Conservation (phyloP, 2,329 filamentous ascomycete species). For the Aureobasidium sp. region DNA sequence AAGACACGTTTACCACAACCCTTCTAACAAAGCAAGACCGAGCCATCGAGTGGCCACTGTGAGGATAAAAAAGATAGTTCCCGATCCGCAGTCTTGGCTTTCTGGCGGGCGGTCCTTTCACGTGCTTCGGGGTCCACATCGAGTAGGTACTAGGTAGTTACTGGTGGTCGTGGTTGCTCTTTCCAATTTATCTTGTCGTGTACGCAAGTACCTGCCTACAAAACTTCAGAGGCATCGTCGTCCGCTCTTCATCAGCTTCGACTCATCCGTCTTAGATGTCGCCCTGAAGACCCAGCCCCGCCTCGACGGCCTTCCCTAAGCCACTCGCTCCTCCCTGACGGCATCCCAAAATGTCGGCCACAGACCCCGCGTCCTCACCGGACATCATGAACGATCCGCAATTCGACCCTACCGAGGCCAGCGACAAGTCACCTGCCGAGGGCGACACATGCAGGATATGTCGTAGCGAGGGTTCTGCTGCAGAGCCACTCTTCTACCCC, state of each 20-base stretch:
- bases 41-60: not conserved
- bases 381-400: constrained; percentile 54
- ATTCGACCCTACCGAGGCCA: constrained; percentile 33
- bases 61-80: not conserved
- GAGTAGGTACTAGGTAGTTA: not conserved
- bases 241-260: not conserved
- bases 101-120: not conserved
- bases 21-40: no score
- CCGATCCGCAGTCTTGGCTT: not conserved
- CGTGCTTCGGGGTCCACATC: not conserved
- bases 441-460: constrained; percentile 95
- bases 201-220: not conserved
- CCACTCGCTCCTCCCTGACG: not conserved
- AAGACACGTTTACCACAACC: no score
- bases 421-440: constrained; percentile 35
- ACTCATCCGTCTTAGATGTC: not conserved
- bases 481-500: constrained; percentile 89
- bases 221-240: not conserved
- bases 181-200: not conserved
- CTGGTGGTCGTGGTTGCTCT: not conserved
- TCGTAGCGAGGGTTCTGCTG: constrained; percentile 71
- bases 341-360: constrained; percentile 4
- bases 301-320: not conserved
- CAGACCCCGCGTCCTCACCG: constrained; percentile 20
- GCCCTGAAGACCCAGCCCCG: not conserved